Base-by-base conservation (phyloP, 2,329 filamentous ascomycete genomes). In the Triangularia verruculosa region DNA sequence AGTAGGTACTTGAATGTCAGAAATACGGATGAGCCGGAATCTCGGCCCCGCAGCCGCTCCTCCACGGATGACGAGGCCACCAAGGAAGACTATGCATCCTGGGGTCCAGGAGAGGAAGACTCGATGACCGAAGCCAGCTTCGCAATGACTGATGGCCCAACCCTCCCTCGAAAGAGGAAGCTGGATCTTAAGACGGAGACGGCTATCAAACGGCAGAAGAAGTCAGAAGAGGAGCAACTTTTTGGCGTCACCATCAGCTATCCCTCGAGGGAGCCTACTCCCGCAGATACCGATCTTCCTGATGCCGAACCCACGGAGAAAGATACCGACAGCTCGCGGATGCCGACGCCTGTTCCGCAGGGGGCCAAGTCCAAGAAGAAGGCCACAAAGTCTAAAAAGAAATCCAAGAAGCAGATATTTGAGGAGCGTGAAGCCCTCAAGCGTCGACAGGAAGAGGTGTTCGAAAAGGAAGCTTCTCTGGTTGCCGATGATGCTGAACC, bases 21-120 rank as follows among this genome's bases (percentile, higher is more conserved):
- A 54, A 92, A 93, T 73, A 96, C 91, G 0, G 93, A 96, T 73
- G 93, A 95, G 68, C 87, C 88, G 32, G 93, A 95, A 65, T 96
- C 91, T 67, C 86, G 90, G 51, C 90, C 90, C 57, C 87, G 88
- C 53, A 97, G 91, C 75, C 91, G 90, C 51, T 25, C 22, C 12
- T 86, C 83, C 72, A 83, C 83, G 1, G 86, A 89, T 64, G 85
- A 87, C 58, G 82, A 85, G 62, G 76, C 74, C 2, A 79, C 76
- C 57, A 83, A 83, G 69, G 81, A 85, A 58, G 82, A 81, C 3
- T 79, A 80, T 59, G 77, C 72, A 1, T 76, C 75, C 0, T 81
- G 81, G 77, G 81, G 79, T 30, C 78, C 78, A 1, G 77, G 73
- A 3, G 86, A 89, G 57, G 86, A 89, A 17, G 86, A 89, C 66